Conservation (phyloP, 2,329 filamentous ascomycete genomes). For the Cercospora berteroae region DNA sequence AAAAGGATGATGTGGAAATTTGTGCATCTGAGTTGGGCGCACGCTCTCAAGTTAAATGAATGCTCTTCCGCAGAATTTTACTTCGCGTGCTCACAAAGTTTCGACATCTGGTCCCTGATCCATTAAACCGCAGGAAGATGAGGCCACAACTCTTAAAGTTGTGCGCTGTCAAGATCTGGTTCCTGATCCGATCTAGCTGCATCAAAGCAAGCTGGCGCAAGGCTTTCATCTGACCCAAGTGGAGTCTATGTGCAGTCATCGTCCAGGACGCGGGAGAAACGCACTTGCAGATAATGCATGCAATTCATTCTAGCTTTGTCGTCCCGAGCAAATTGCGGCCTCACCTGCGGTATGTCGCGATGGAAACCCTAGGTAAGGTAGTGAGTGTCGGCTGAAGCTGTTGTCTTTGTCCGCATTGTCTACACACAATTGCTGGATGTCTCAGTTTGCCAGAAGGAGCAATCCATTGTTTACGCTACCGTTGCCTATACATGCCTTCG, state of each 20-base stretch:
- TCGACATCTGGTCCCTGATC: background rate
- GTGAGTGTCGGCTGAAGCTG: background rate
- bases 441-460: background rate
- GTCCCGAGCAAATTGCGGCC: background rate
- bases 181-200: background rate
- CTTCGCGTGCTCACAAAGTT: background rate
- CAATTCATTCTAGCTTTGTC: background rate
- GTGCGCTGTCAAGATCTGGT: background rate
- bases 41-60: background rate
- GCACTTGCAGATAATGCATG: background rate
- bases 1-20: background rate
- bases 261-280: background rate
- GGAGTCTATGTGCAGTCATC: background rate
- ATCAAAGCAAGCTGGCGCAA: background rate
- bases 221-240: background rate
- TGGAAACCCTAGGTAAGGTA: background rate
- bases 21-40: background rate
- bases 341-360: background rate
- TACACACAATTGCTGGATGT: background rate
- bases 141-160: background rate
- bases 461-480: background rate
- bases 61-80: background rate
- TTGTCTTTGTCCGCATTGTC: background rate
- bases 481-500: background rate
- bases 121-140: background rate